phyloP scores from a whole-genome alignment of 2,329 filamentous ascomycete genomes.

The Ascomycota sp. region DNA sequence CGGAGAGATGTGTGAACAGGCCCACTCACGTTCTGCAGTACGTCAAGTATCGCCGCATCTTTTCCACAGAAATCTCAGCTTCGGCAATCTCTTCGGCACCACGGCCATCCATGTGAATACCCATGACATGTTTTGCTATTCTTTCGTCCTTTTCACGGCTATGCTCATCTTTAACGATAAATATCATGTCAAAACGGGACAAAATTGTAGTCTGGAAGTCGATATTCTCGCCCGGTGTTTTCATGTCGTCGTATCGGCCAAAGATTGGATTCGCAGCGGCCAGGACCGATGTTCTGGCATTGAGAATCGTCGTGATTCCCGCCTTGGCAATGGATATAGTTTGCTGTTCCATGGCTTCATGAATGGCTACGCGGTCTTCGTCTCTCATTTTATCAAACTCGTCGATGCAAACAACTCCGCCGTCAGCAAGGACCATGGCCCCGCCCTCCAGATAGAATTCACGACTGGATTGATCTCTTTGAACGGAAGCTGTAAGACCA shows the following conservation, averaged over 20 bases:
- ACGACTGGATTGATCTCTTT: constrained; percentile 73
- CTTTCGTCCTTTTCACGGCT: constrained; percentile 73
- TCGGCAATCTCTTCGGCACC: constrained; percentile 65
- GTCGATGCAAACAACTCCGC: constrained; percentile 93
- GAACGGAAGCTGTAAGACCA: constrained; percentile 91
- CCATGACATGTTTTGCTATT: constrained; percentile 94
- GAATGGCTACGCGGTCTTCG: constrained; percentile 91
- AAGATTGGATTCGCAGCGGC: constrained; percentile 96
- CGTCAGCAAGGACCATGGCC: constrained; percentile 94
- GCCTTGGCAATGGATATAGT: constrained; percentile 98
- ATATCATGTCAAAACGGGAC: constrained; percentile 98
- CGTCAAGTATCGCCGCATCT: constrained; percentile 92
- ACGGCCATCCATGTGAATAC: constrained; percentile 82
- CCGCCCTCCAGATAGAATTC: constrained; percentile 97
- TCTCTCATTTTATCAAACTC: constrained; percentile 99
- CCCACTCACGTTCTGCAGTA: constrained; percentile 76
- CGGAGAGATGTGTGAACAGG: no score
- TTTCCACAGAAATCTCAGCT: constrained; percentile 81
- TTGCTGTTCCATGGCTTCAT: constrained; percentile 99
- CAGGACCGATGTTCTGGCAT: constrained; percentile 83
- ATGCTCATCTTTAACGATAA: constrained; percentile 93
- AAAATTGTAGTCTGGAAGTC: constrained; percentile 98
- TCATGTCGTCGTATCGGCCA: constrained; percentile 93
- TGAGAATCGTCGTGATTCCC: constrained; percentile 94
- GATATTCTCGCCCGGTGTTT: constrained; percentile 93